These are phyloP conservation scores for Ceratocystis smalleyi DNA, from an alignment of 2,329 filamentous ascomycete species.

Conservation along the genomic window DNA sequence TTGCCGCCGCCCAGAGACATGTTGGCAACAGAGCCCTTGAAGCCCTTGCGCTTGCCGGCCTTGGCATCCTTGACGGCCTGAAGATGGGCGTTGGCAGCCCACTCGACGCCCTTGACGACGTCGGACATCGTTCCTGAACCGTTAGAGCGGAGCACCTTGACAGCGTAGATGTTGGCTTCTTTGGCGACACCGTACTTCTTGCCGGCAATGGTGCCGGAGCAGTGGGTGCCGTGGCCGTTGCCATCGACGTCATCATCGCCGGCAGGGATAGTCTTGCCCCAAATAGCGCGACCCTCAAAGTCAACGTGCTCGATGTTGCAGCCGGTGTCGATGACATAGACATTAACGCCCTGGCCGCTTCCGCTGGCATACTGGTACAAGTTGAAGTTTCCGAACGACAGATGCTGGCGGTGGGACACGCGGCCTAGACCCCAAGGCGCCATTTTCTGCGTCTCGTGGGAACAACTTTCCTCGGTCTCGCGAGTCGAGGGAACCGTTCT, in stretches of 20 bases:
- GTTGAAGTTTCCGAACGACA: slow-evolving; percentile 89
- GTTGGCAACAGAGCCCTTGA: slow-evolving; percentile 98
- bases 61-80: slow-evolving; percentile 65
- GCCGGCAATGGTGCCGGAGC: slow-evolving; percentile 92
- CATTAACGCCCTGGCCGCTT: slow-evolving; percentile 93
- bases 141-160: slow-evolving; percentile 96
- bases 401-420: slow-evolving; percentile 80
- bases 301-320: slow-evolving; percentile 90
- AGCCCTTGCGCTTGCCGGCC: slow-evolving; percentile 80
- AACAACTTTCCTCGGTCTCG: slow-evolving; percentile 29
- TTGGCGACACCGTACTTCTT: slow-evolving; percentile 99
- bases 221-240: slow-evolving; percentile 98
- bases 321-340: slow-evolving; percentile 96
- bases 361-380: slow-evolving; percentile 89
- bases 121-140: slow-evolving; percentile 97
- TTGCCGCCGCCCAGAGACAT: slow-evolving; percentile 99
- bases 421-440: slow-evolving; percentile 98
- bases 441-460: slow-evolving; percentile 63
- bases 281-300: slow-evolving; percentile 87
- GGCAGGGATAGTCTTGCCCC: slow-evolving; percentile 89
- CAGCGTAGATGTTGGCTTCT: slow-evolving; percentile 90
- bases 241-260: slow-evolving; percentile 81
- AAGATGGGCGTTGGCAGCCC: slow-evolving; percentile 65
- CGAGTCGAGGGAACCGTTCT: slow-evolving; percentile 25
- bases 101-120: slow-evolving; percentile 96